phyloP scores from a whole-genome alignment of 192 early-diverging fungal genomes.

The Lobosporangium transversale region DNA sequence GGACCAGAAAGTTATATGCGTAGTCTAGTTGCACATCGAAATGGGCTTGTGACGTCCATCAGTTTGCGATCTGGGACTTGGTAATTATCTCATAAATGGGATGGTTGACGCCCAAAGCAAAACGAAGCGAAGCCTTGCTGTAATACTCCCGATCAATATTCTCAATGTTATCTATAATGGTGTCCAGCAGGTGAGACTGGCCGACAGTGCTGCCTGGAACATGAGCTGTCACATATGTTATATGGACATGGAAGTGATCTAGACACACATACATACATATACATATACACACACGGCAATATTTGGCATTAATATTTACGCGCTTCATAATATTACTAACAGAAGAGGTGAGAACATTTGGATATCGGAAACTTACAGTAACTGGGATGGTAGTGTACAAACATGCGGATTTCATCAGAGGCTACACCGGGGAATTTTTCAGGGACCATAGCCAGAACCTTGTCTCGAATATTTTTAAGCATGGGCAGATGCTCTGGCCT shows the following conservation, averaged over 20 bases:
- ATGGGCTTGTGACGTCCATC: neutral
- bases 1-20: too few relatives aligned
- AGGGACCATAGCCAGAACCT: conserved; percentile 56
- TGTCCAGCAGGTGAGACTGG: conserved; percentile 76
- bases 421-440: conserved; percentile 57
- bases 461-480: conserved; percentile 69
- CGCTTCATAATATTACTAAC: neutral
- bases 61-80: too few relatives aligned
- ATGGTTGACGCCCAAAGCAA: conserved; percentile 66
- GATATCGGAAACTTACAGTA: conserved; percentile 64
- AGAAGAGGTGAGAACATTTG: too few relatives aligned
- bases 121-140: conserved; percentile 67
- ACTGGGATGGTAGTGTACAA: conserved; percentile 83
- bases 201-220: conserved; percentile 68
- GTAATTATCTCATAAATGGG: conserved; percentile 32
- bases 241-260: conserved; percentile 83
- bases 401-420: conserved; percentile 70
- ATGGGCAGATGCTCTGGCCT: conserved; percentile 64
- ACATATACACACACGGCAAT: neutral
- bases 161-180: conserved; percentile 74
- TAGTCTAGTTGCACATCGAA: neutral
- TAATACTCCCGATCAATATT: conserved; percentile 73
- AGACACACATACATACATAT: too few relatives aligned
- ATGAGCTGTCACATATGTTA: conserved; percentile 70
- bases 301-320: neutral